phyloP scores from a whole-genome alignment of 2,329 filamentous ascomycete species.

The Aspergillus neotritici region DNA sequence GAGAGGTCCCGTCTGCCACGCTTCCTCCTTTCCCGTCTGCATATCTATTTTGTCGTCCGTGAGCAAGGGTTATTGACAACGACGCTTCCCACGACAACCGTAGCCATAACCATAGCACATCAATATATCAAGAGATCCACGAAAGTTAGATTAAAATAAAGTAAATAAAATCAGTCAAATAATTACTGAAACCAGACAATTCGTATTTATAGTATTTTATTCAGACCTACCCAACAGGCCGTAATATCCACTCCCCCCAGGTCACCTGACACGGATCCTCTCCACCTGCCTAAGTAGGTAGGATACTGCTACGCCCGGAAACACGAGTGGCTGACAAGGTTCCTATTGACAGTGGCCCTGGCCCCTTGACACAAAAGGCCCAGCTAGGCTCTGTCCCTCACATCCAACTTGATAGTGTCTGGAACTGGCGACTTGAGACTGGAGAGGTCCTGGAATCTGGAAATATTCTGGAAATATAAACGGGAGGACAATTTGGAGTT shows the following conservation, averaged over 20 bases:
- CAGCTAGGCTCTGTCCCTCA: conserved; percentile 9
- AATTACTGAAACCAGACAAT: background rate
- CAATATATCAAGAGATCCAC: too few species aligned
- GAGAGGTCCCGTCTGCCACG: conserved; percentile 7
- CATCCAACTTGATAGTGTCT: conserved; percentile 4
- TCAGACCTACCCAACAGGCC: too few species aligned
- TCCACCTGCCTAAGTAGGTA: background rate
- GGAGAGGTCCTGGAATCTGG: too few species aligned
- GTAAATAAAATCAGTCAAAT: too few species aligned
- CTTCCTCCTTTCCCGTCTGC: conserved; percentile 8
- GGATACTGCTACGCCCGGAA: background rate
- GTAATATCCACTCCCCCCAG: too few species aligned
- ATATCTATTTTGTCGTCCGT: conserved; percentile 1
- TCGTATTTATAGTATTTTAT: too few species aligned
- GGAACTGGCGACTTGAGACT: background rate
- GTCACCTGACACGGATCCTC: too few species aligned
- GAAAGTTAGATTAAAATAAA: too few species aligned
- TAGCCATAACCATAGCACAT: background rate
- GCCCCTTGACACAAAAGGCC: conserved; percentile 11
- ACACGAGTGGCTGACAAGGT: conserved; percentile 4
- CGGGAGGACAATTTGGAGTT: too few species aligned
- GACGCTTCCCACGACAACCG: background rate
- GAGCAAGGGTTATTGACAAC: conserved; percentile 6
- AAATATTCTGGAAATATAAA: too few species aligned
- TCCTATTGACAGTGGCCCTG: conserved; percentile 4